phyloP scores from a whole-genome alignment of 164 flowering plant genomes.

The Amborella trichopoda region DNA sequence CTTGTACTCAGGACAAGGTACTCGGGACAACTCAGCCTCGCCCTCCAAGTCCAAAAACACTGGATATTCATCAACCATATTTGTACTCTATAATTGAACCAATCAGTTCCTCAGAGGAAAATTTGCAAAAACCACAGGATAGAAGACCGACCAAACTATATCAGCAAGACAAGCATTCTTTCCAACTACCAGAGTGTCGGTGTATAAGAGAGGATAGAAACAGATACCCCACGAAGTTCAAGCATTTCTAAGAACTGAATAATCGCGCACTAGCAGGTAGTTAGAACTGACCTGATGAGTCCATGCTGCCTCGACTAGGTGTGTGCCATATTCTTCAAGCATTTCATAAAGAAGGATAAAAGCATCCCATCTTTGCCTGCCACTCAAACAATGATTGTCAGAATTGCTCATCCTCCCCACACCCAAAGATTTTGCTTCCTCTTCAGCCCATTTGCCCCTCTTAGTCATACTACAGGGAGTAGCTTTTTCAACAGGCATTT shows the following conservation, averaged over 20 bases:
- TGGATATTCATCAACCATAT: no score
- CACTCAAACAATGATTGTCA: constrained; percentile 15
- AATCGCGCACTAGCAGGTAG: background rate
- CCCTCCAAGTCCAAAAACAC: no score
- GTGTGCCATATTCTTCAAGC: constrained; percentile 98
- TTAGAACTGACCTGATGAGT: constrained; percentile 63
- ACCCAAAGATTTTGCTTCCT: constrained; percentile 87
- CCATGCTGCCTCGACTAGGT: constrained; percentile 99
- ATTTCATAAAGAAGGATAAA: constrained; percentile 90
- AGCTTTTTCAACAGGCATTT: constrained; percentile 15
- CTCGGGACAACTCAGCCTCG: no score
- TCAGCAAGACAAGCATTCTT: background rate
- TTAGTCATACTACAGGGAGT: constrained; percentile 34
- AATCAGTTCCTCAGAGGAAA: no score
- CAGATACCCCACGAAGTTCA: background rate
- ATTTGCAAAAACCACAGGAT: no score
- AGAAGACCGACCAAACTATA: no score
- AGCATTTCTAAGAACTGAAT: background rate
- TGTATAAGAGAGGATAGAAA: background rate
- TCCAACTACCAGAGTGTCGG: background rate
- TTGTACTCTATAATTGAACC: no score
- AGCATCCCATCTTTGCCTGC: constrained; percentile 64
- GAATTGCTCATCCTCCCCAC: constrained; percentile 34
- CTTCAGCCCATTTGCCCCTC: constrained; percentile 74
- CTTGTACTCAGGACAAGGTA: no score